phyloP scores from a whole-genome alignment of 2,329 filamentous ascomycete genomes.

The Xylariaceae sp. region DNA sequence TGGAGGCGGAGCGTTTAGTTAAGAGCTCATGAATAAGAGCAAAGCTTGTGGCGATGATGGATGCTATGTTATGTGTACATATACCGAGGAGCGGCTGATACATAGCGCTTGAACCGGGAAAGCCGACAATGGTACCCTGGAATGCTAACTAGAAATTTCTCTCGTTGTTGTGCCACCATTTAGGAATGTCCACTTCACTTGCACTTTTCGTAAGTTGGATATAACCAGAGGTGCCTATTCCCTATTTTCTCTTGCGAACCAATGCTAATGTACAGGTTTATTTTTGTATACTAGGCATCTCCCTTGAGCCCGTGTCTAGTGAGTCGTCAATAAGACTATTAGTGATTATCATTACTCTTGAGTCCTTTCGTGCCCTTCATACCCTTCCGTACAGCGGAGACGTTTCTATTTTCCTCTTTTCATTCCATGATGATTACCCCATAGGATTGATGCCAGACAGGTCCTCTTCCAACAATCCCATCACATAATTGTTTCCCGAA shows the following conservation, averaged over 20 bases:
- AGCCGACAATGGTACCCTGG: constrained; percentile 1
- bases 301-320: no score
- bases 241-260: no score
- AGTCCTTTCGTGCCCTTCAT: not conserved
- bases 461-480: constrained; percentile 39
- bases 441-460: constrained; percentile 35
- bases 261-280: not conserved
- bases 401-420: not conserved
- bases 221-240: not conserved
- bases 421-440: constrained; percentile 25
- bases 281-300: not conserved
- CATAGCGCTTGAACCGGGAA: constrained; percentile 4
- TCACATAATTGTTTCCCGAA: constrained; percentile 38
- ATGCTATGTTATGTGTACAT: constrained; percentile 17
- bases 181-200: not conserved
- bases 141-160: constrained; percentile 8
- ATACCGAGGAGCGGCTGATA: constrained; percentile 15
- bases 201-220: not conserved
- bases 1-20: constrained; percentile 72
- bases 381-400: not conserved
- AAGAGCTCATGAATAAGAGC: constrained; percentile 20
- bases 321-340: no score
- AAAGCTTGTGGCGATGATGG: not conserved
- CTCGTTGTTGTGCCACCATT: not conserved
- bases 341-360: not conserved